Evolutionary conservation across 148 eudicot genomes (phyloP).

Genomic region (Camellia lanceoleosa): DNA sequence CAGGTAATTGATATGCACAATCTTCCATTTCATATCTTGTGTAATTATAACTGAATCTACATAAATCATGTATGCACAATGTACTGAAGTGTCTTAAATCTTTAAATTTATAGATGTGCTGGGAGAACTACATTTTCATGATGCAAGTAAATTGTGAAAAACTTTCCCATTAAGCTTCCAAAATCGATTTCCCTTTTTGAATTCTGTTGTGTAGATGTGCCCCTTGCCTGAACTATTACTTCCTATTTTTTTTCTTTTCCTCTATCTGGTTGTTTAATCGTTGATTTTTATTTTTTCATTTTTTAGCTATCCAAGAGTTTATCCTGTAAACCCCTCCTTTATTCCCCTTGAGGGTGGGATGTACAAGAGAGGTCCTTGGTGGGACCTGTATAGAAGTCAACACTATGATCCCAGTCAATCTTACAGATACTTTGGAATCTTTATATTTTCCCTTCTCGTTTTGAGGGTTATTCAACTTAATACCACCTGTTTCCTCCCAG

Average conservation of each 20-base stretch:
- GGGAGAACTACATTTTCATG: neutral
- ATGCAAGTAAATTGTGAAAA: neutral
- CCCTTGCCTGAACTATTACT: neutral
- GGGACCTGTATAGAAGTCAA: neutral
- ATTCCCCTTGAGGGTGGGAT: conserved; percentile 7
- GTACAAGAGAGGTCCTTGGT: conserved; percentile 6
- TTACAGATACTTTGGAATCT: neutral
- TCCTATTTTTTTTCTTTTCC: neutral
- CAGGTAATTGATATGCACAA: conserved; percentile 48
- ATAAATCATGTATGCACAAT: neutral
- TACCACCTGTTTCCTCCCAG: conserved; percentile 33
- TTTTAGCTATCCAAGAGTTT: neutral
- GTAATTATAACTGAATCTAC: neutral
- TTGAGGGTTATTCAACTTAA: neutral
- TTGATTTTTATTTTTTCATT: neutral
- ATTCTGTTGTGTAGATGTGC: neutral
- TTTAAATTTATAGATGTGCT: neutral
- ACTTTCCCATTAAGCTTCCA: conserved; percentile 3
- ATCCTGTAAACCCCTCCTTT: neutral
- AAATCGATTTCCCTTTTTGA: neutral
- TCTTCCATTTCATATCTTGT: neutral
- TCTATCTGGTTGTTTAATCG: neutral
- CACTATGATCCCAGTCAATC: neutral
- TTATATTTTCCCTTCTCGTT: neutral
- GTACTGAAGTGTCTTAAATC: neutral